A percentile compares a stretch with the other conserved stretches of the same genome.
phyloP scores from a whole-genome alignment of 257 asterid genomes.

The Solanum virginianum region DNA sequence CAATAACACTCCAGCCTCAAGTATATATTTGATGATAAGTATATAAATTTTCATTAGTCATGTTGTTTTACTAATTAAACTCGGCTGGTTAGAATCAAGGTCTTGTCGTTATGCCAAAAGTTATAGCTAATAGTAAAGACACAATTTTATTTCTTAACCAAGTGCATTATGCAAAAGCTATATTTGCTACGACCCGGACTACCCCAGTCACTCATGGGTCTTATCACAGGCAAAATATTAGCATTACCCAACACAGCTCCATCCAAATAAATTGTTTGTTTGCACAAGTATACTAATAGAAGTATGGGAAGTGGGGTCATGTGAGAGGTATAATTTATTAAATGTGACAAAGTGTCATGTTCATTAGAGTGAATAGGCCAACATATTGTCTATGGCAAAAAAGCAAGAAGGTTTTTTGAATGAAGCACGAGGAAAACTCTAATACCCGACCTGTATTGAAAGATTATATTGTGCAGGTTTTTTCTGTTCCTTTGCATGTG shows the following conservation, averaged over 20 bases:
- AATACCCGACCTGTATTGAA: not conserved
- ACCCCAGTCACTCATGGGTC: too few species aligned
- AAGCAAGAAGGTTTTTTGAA: not conserved
- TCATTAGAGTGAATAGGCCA: not conserved
- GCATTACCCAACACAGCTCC: not conserved
- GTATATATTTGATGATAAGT: not conserved
- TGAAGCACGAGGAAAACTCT: slow-evolving; percentile 4
- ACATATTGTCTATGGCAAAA: not conserved
- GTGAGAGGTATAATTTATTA: not conserved
- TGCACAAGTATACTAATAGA: not conserved
- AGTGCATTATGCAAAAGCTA: too few species aligned
- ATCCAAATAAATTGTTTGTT: not conserved
- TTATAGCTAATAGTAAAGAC: too few species aligned
- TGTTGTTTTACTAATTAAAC: not conserved
- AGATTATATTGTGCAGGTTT: slow-evolving; percentile 17
- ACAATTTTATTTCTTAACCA: too few species aligned
- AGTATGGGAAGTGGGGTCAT: slow-evolving; percentile 14
- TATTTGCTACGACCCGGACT: too few species aligned
- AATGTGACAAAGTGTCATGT: slow-evolving; percentile 17
- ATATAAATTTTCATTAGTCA: not conserved
- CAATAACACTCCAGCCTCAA: not conserved
- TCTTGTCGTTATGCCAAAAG: rapidly evolving
- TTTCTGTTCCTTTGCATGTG: slow-evolving; percentile 26
- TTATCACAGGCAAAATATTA: too few species aligned
- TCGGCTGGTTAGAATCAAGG: not conserved